Conservation (phyloP, 2,329 filamentous ascomycete genomes). For the Neonectria magnoliae region DNA sequence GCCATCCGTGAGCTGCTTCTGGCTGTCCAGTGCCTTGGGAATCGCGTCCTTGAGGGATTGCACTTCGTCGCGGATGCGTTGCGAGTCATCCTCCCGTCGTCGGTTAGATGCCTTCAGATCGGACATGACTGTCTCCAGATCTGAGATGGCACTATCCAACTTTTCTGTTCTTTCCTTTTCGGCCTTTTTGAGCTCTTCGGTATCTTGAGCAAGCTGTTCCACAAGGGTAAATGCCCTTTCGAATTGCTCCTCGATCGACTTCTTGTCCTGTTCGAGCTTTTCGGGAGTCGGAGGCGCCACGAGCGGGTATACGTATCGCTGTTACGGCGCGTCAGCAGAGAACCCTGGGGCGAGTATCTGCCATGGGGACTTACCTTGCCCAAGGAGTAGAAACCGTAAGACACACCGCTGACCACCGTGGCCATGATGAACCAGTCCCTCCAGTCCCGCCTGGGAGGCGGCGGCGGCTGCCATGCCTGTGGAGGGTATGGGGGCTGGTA, state of each 20-base stretch:
- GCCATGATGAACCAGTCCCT: constrained; percentile 99
- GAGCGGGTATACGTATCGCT: constrained; percentile 91
- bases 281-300: constrained; percentile 94
- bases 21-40: constrained; percentile 86
- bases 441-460: constrained; percentile 86
- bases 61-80: constrained; percentile 87
- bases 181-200: constrained; percentile 84
- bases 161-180: constrained; percentile 86
- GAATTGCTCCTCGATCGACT: constrained; percentile 91
- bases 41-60: constrained; percentile 84
- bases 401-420: constrained; percentile 88
- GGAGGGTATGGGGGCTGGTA: constrained; percentile 61
- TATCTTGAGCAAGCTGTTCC: constrained; percentile 92
- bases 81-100: constrained; percentile 86
- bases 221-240: constrained; percentile 90
- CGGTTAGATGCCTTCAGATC: constrained; percentile 85
- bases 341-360: background rate
- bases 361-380: constrained; percentile 71
- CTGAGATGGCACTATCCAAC: constrained; percentile 81
- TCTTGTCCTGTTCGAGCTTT: constrained; percentile 93
- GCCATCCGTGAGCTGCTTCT: constrained; percentile 84
- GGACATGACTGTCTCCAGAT: constrained; percentile 84
- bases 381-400: constrained; percentile 88
- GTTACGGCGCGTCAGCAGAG: constrained; percentile 37
- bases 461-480: constrained; percentile 67